These are phyloP conservation scores for Plasmodium fragile DNA, from an alignment of 169 alveolate species.

Conservation along the genomic window DNA sequence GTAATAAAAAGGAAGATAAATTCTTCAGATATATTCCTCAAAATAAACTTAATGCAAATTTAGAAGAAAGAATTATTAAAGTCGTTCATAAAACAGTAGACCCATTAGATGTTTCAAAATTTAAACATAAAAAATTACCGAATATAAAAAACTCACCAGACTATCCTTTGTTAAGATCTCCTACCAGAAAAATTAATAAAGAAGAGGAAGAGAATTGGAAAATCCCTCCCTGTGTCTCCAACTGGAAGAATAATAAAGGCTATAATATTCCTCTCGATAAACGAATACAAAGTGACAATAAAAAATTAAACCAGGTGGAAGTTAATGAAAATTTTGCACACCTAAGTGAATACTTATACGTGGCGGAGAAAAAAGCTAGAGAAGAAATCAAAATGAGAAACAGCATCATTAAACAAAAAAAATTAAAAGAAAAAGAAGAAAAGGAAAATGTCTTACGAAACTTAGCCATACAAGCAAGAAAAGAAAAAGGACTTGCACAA, in stretches of 20 bases:
- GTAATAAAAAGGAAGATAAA: conserved; percentile 83
- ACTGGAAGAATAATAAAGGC: conserved; percentile 98
- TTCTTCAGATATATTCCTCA: conserved; percentile 88
- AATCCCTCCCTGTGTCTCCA: conserved; percentile 98
- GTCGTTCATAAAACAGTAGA: conserved; percentile 93
- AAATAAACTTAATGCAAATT: conserved; percentile 83
- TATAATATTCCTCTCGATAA: conserved; percentile 98
- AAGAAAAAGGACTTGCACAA: conserved; percentile 82
- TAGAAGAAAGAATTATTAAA: conserved; percentile 90
- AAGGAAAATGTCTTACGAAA: conserved; percentile 92
- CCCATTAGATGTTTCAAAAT: conserved; percentile 96
- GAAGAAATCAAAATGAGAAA: conserved; percentile 96
- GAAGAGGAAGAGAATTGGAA: conserved; percentile 97
- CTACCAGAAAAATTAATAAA: conserved; percentile 95
- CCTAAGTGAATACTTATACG: conserved; percentile 93
- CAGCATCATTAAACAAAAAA: conserved; percentile 90
- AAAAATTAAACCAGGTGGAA: conserved; percentile 92
- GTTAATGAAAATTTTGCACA: conserved; percentile 96
- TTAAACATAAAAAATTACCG: conserved; percentile 95
- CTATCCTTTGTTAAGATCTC: conserved; percentile 92
- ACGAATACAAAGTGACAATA: conserved; percentile 98
- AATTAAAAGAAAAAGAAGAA: conserved; percentile 91
- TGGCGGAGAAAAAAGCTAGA: conserved; percentile 97
- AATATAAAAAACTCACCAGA: conserved; percentile 90
- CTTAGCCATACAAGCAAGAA: conserved; percentile 93